Evolutionary conservation across 129 eudicot species (phyloP), one percentile per base, ranked within the genome.

Genomic region (Smallanthus sonchifolius): DNA sequence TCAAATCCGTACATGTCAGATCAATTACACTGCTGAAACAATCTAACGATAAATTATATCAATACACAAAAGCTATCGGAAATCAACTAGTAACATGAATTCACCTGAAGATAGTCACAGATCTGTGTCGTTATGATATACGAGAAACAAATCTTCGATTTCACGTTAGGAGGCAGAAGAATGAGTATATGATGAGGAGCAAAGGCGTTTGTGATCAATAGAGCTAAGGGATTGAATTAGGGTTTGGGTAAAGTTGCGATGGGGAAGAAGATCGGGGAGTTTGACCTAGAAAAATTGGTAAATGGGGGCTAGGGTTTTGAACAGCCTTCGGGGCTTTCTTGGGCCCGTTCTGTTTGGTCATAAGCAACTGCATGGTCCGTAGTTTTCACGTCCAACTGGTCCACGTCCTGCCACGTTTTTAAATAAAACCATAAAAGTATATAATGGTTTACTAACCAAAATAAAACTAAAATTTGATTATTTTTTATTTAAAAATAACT

Each of bases 221-320:
- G 2, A 30, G 6, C 42, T 5, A 13, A 34, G 19, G 20, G 19
- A 60, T 60, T 60, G 66, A 13, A 60, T 60, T 60, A 60, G 66
- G 66, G 42, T 60, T 32, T 60, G 42, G 10, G 15, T 56, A 28
- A 2, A 28, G 36, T 24, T 15, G 63, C 34, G 61, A 54, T 7
- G 0, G 62, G 62, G 6, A 19, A 60, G 3, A 52, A 5, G 42
- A 60, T 60, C 66, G 20, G 32, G 32, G 17, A 2, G 19, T 2
- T 60, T 60, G 42, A 11, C 66, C 20, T 5, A 11, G 17, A 34
- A 32, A 32, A 11, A 3, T 11, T 60, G 66, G 40, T 60, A 32
- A 60, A 60, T 4, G 42, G 65, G 65, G 42, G 66, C 19, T 60
- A 60, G 66, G 42, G 66, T 60, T 60, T 60, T 60, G 42, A 32